Percentiles rank a stretch among this genome's conserved stretches.
phyloP scores from a whole-genome alignment of 2,329 filamentous ascomycete genomes.

The Botryotinia convoluta region DNA sequence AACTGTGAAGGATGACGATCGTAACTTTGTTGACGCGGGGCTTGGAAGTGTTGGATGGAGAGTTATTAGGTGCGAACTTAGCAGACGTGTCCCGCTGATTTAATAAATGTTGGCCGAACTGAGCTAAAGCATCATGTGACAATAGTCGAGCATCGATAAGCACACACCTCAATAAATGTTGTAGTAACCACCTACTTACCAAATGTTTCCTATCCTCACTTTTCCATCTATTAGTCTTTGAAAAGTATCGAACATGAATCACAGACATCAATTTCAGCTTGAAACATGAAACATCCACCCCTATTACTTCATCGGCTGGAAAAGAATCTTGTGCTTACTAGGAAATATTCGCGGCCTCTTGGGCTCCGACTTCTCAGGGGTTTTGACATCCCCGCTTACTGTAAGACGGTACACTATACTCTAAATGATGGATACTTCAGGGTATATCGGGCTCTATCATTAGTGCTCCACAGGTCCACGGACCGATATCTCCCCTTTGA shows the following conservation, averaged over 20 bases:
- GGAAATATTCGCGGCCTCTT: neutral
- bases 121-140: neutral
- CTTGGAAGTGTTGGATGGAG: neutral
- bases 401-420: neutral
- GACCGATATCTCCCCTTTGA: neutral
- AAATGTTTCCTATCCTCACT: neutral
- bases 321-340: neutral
- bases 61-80: neutral
- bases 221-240: neutral
- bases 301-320: neutral
- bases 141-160: neutral
- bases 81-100: neutral
- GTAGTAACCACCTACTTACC: neutral
- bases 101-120: neutral
- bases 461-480: neutral
- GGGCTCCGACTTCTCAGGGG: neutral
- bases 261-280: neutral
- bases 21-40: neutral
- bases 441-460: neutral
- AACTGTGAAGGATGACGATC: neutral
- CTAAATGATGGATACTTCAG: neutral
- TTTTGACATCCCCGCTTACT: constrained; percentile 10
- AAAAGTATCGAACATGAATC: neutral
- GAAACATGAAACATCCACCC: neutral
- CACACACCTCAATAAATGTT: neutral